Evolutionary conservation across 805 yeast genomes (phyloP), one percentile per base, ranked within the genome.

Genomic region (Myxozyma neotropica): DNA sequence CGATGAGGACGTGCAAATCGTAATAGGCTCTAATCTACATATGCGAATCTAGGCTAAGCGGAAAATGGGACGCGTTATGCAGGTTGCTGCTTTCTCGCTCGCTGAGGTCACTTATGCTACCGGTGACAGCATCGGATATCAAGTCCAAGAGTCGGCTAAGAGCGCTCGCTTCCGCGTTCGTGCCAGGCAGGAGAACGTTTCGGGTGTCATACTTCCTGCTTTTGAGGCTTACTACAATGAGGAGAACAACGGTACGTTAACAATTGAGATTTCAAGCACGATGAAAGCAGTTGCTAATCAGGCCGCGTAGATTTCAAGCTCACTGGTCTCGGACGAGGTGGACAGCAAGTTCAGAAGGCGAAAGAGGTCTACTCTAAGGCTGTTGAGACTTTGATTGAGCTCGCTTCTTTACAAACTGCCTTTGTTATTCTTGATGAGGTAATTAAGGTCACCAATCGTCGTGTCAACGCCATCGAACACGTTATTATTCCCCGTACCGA

Each of bases 1-100:
- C 3, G 31, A n/a, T 12, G 23, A 21, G n/a, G n/a, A n/a, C n/a
- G n/a, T n/a, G n/a, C n/a, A n/a, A n/a, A n/a, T n/a, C n/a, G n/a
- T n/a, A n/a, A n/a, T n/a, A n/a, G n/a, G n/a, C n/a, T n/a, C n/a
- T n/a, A 33, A 21, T 35, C 15, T n/a, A 27, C n/a, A 12, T 29
- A 27, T 31, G 8, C n/a, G 15, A 13, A 3, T 5, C 12, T 4
- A 74, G 72, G 86, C 98, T 45, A 93, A 93, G 77, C 83, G 93
- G 69, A 94, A 93, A 78, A 93, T 94, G 98, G 99, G 98, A 52
- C 81, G 93, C 66, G 96, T 93, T 45, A 93, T 93, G 98, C 98
- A 94, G 73, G 88, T 96, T 0, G 99, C 99, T 1, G 95, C 98
- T 0, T 93, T 93, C 74, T 92, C 98, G 6, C 81, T 93, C 69